phyloP scores from a whole-genome alignment of 2,329 filamentous ascomycete species.

The Malbranchea cinnamomea region DNA sequence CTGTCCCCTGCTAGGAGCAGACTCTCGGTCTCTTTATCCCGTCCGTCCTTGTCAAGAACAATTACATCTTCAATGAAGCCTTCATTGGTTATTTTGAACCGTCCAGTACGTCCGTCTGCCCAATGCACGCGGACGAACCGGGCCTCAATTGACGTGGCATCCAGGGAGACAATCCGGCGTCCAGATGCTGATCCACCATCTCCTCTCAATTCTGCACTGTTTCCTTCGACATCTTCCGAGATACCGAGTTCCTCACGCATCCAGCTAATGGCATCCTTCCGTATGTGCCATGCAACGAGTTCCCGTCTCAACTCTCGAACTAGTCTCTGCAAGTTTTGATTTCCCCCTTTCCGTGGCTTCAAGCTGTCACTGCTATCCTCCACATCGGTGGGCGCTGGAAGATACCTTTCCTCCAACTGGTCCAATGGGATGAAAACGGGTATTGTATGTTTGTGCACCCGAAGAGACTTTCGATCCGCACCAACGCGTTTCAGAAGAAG shows the following conservation, averaged over 20 bases:
- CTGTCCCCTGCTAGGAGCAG: conserved; percentile 21
- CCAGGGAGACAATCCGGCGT: conserved; percentile 20
- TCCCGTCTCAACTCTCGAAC: conserved; percentile 26
- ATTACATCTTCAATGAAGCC: conserved; percentile 28
- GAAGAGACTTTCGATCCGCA: conserved; percentile 14
- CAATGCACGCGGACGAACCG: conserved; percentile 30
- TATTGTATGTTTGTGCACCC: conserved; percentile 30
- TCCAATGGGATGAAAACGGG: conserved; percentile 29
- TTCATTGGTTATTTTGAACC: conserved; percentile 27
- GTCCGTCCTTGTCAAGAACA: conserved; percentile 25
- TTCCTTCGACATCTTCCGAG: conserved; percentile 10
- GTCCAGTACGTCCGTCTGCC: conserved; percentile 29
- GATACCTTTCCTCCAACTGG: conserved; percentile 23
- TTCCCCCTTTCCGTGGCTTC: conserved; percentile 13
- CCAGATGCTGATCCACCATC: not conserved
- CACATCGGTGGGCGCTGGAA: conserved; percentile 13
- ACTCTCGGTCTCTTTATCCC: conserved; percentile 23
- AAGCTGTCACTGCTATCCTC: conserved; percentile 8
- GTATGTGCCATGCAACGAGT: conserved; percentile 27
- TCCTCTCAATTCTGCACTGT: no score
- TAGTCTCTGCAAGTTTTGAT: conserved; percentile 23
- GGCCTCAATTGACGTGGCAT: conserved; percentile 23
- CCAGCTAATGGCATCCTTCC: conserved; percentile 22
- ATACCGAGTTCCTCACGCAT: conserved; percentile 21
- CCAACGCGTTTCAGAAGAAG: conserved; percentile 20